Evolutionary conservation across 225 moss, liverwort and hornwort species (phyloP).

Genomic region (Bryoerythrophyllum caledonicum): DNA sequence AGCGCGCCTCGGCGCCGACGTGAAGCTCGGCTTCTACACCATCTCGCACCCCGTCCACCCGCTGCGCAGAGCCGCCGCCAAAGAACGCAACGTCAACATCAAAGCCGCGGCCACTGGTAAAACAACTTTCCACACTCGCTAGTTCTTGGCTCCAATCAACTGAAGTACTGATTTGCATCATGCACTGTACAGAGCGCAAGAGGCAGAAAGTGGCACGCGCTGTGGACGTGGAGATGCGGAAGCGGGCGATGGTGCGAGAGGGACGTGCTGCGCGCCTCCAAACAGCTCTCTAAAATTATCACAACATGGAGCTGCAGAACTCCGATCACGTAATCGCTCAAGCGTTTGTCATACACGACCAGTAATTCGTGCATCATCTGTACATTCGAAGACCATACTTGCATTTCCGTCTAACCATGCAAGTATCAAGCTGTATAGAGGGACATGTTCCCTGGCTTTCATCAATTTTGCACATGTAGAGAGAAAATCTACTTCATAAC

Average conservation of each 20-base stretch:
- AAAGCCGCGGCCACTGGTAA: slow-evolving; percentile 62
- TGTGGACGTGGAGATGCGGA: slow-evolving; percentile 37
- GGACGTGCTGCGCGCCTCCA: slow-evolving; percentile 30
- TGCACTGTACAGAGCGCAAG: slow-evolving; percentile 36
- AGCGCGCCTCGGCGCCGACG: slow-evolving; percentile 35
- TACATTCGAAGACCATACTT: background rate
- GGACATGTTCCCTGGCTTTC: background rate
- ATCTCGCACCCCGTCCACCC: slow-evolving; percentile 71
- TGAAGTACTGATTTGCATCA: no score
- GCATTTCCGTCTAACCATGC: background rate
- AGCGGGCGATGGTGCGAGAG: slow-evolving; percentile 38
- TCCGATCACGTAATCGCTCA: background rate
- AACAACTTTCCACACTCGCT: background rate
- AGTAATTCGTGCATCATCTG: background rate
- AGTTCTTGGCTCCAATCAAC: no score
- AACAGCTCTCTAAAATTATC: slow-evolving; percentile 27
- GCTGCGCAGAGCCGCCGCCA: slow-evolving; percentile 64
- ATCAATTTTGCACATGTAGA: background rate
- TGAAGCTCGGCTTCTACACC: slow-evolving; percentile 53
- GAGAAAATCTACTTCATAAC: background rate
- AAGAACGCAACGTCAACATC: slow-evolving; percentile 47
- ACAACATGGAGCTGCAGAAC: background rate
- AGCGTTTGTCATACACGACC: no score
- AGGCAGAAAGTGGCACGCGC: slow-evolving; percentile 57
- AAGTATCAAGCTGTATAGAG: background rate